These are phyloP conservation scores for Hypoxylon sp. DNA, from an alignment of 2,329 filamentous ascomycete species.

Conservation along the genomic window DNA sequence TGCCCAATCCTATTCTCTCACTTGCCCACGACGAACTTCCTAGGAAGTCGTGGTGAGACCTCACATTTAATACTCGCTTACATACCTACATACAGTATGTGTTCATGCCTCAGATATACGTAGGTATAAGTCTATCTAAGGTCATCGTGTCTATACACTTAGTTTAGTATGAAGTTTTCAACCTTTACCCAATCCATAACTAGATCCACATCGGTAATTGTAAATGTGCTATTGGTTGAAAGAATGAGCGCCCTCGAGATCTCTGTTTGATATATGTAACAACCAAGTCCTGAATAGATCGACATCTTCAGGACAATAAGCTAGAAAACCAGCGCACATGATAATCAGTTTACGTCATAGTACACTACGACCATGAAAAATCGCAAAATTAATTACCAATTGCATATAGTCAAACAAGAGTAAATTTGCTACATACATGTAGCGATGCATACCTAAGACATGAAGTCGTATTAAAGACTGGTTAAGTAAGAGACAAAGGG, in stretches of 20 bases:
- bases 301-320: too few relatives aligned
- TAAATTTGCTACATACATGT: too few relatives aligned
- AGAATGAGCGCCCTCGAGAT: not conserved
- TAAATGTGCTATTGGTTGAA: not conserved
- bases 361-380: too few relatives aligned
- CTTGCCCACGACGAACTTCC: constrained; percentile 19
- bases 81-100: not conserved
- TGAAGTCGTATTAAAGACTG: not conserved
- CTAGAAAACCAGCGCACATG: too few relatives aligned
- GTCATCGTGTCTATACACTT: not conserved
- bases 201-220: not conserved
- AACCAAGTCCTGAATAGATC: too few relatives aligned
- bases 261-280: too few relatives aligned
- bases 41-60: constrained; percentile 2
- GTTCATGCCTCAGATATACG: not conserved
- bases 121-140: not conserved
- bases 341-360: too few relatives aligned
- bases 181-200: constrained; percentile 3
- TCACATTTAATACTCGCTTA: constrained; percentile 5
- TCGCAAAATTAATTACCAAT: too few relatives aligned
- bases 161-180: constrained; percentile 3
- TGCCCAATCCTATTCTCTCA: constrained; percentile 19
- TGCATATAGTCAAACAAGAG: too few relatives aligned
- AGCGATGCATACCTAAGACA: not conserved
- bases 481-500: too few relatives aligned